Conservation (phyloP, 305 asterid genomes). For the Lippia alba region DNA sequence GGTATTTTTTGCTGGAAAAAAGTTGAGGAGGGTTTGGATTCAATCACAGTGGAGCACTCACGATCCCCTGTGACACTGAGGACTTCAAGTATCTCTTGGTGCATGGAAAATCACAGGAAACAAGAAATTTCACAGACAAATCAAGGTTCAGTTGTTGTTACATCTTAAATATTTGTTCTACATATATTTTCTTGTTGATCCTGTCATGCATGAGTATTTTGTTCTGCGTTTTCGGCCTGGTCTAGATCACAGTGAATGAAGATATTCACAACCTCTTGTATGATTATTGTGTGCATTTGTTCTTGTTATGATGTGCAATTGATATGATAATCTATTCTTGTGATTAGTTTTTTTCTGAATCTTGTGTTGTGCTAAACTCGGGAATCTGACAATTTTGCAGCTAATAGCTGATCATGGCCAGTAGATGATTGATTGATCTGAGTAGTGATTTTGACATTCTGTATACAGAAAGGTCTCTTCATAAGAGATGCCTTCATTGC, state of each 20-base stretch:
- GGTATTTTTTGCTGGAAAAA: constrained; percentile 61
- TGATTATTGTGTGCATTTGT: neutral
- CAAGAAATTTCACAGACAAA: constrained; percentile 38
- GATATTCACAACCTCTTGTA: neutral
- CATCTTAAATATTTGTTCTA: neutral
- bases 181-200: neutral
- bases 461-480: constrained; percentile 23
- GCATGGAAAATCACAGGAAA: constrained; percentile 54
- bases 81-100: constrained; percentile 62
- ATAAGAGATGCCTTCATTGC: constrained; percentile 14
- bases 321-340: neutral
- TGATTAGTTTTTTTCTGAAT: neutral
- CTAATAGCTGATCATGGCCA: constrained; percentile 26
- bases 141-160: constrained; percentile 35
- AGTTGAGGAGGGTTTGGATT: constrained; percentile 85
- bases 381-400: constrained; percentile 27
- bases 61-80: constrained; percentile 72
- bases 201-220: neutral
- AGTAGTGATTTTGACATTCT: constrained; percentile 29
- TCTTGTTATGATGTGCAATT: neutral
- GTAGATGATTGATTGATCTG: constrained; percentile 36
- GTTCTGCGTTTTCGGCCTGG: neutral
- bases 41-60: constrained; percentile 66
- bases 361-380: constrained; percentile 2
- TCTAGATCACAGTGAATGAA: neutral